Evolutionary conservation across 2,329 filamentous ascomycete genomes (phyloP), one percentile per base, ranked within the genome.

Genomic region (Microcyclosporella mali): DNA sequence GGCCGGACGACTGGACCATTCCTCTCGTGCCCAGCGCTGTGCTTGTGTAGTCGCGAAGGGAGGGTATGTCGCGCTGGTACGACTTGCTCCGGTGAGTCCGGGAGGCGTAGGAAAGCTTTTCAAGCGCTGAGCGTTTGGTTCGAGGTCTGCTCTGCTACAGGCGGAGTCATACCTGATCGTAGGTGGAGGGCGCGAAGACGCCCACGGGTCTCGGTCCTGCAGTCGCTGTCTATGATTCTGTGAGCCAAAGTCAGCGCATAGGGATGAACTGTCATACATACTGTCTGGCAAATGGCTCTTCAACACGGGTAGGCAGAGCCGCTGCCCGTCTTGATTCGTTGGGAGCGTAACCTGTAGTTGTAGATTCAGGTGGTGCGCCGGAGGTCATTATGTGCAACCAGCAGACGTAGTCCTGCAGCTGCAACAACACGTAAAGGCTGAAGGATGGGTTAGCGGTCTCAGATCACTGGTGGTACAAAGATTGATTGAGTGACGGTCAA

Each of bases 121-220:
- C 40, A 44, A 40, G 39, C 39, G 45, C 43, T 56, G 49, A 54
- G 54, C 46, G 43, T 45, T 43, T 37, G 47, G 37, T 21, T 17
- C 25, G 21, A 25, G 21, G 21, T 25, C 21, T 4, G 6, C 21
- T 25, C 21, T 25, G 21, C 21, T 25, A 25, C 21, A 25, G 17
- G 37, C 15, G n/a, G 43, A 37, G 36, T 45, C 55, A 46, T 59
- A 60, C 56, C 52, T 56, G 40, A 57, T 47, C 15, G 51, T 53
- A 32, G 54, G 39, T 30, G 57, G 47, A 33, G 46, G 53, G 35
- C 52, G 55, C 27, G 49, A 47, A 40, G 51, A 50, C 33, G 49
- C 52, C 57, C 58, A 60, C 35, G 53, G 52, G 36, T 60, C 58
- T 43, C 49, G 45, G 27, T 56, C 50, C 40, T 56, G 52, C 27